Conservation (phyloP, 108 stramenopile species). For the Skeletonema marinoi region DNA sequence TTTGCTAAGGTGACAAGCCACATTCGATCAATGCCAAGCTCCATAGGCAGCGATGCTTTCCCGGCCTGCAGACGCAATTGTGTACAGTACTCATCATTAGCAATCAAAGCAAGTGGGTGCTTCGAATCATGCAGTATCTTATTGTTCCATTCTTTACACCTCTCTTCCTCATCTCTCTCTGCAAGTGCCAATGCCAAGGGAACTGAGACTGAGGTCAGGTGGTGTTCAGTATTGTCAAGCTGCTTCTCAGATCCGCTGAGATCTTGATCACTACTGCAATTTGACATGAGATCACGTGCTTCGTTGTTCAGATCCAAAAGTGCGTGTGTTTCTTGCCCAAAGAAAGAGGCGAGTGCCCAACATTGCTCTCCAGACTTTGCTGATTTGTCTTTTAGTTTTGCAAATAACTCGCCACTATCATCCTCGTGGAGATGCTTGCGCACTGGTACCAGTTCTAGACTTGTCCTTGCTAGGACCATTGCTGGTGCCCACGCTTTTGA, state of each 20-base stretch:
- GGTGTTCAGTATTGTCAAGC: background rate
- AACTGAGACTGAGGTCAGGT: slow-evolving; percentile 14
- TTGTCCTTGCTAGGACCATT: slow-evolving; percentile 59
- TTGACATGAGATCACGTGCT: slow-evolving; percentile 3
- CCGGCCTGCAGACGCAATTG: background rate
- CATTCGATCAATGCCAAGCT: slow-evolving; percentile 10
- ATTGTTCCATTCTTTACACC: slow-evolving; percentile 54
- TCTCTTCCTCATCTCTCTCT: slow-evolving; percentile 62
- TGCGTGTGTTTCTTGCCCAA: slow-evolving; percentile 22
- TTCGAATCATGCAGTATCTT: slow-evolving; percentile 43
- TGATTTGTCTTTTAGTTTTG: slow-evolving; percentile 2
- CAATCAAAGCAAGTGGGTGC: slow-evolving; percentile 52
- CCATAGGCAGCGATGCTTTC: background rate
- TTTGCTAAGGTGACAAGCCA: slow-evolving; percentile 1
- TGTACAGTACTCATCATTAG: slow-evolving; percentile 25
- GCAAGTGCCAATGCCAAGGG: slow-evolving; percentile 47
- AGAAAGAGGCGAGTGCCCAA: slow-evolving; percentile 42
- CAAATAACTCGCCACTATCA: slow-evolving; percentile 50
- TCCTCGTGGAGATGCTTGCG: slow-evolving; percentile 44
- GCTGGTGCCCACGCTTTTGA: slow-evolving; percentile 55
- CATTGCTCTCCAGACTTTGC: background rate
- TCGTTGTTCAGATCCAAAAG: slow-evolving; percentile 11
- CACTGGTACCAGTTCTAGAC: slow-evolving; percentile 65
- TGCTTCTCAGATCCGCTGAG: background rate
- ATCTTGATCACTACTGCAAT: background rate